Evolutionary conservation across 1,284 basidiomycete species (phyloP).

Genomic region (Fomitiporia mediterranea): DNA sequence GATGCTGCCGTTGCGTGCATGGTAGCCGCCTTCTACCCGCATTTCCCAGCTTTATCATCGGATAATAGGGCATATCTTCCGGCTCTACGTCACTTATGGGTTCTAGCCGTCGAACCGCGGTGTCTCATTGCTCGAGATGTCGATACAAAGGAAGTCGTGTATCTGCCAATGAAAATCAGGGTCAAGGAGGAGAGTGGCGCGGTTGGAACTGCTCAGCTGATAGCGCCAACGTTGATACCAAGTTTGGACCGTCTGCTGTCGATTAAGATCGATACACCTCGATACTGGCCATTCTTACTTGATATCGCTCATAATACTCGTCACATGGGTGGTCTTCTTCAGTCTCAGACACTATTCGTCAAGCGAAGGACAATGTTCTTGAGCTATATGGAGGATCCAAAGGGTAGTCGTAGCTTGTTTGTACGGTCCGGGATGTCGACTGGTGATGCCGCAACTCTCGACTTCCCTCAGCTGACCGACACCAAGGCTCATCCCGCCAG

Average conservation of each 20-base stretch:
- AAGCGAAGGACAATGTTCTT: conserved; percentile 91
- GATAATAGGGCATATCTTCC: conserved; percentile 94
- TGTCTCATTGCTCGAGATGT: conserved; percentile 90
- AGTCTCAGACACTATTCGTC: conserved; percentile 81
- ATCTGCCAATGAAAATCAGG: conserved; percentile 85
- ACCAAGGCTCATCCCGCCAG: conserved; percentile 60
- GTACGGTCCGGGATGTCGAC: conserved; percentile 73
- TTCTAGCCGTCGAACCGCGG: conserved; percentile 89
- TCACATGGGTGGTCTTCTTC: conserved; percentile 68
- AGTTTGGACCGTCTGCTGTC: conserved; percentile 76
- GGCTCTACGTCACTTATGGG: conserved; percentile 94
- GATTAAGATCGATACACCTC: conserved; percentile 84
- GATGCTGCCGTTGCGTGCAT: conserved; percentile 89
- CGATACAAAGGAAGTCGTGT: conserved; percentile 84
- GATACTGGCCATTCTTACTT: conserved; percentile 91
- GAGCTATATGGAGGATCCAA: conserved; percentile 89
- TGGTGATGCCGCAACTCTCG: conserved; percentile 70
- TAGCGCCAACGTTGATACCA: conserved; percentile 89
- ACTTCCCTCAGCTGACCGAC: conserved; percentile 74
- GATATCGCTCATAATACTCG: conserved; percentile 63
- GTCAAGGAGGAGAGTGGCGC: conserved; percentile 56
- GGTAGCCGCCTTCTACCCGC: conserved; percentile 87
- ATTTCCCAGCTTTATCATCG: conserved; percentile 70
- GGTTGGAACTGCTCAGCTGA: conserved; percentile 64
- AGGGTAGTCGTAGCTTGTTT: conserved; percentile 87